Evolutionary conservation across 768 basidiomycete species (phyloP), one percentile per base, ranked within the genome.

Genomic region (Mycena indigotica): DNA sequence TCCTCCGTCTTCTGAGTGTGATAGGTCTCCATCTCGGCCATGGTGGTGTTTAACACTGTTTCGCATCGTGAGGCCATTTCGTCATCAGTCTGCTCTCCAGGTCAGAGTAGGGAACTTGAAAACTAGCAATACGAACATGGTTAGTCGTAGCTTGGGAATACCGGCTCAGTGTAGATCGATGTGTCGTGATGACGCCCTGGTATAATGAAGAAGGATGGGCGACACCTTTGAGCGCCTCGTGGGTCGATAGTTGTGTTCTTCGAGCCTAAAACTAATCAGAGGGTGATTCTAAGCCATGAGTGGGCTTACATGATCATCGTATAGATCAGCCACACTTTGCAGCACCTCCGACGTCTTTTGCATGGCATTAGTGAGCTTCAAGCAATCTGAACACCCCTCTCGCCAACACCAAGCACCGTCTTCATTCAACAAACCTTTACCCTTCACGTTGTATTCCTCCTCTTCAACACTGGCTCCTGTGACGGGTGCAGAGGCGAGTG

Each of bases 381-480:
- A 72, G 67, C 92, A 94, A 32, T 86, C 91, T 90, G 17, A 21
- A 67, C 92, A 93, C 2, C 78, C 79, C 52, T 94, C 90, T 24
- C 85, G 79, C 91, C 92, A 95, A 69, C 91, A 93, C 89, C 93
- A 91, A 3, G 89, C 91, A 1, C 89, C 87, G 24, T 89, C 82
- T 8, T 77, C 75, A 61, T 93, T 93, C 53, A 85, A 65, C 50
- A 88, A 66, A 0, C 88, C 87, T 56, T 79, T 83, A n/a, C 69
- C 68, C 53, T 78, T 78, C 32, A 70, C 63, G 21, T 66, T 66
- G 3, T 71, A 61, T 15, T 73, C 71, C 13, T 77, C 79, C 50
- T 84, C 82, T 30, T 85, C 81, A 39, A 81, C 79, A 0, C 76
- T 77, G 1, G 78, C 73, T 4, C 79, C 83, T 24, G 77, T 68